A percentile compares a stretch with the other conserved stretches of the same genome.
Evolutionary conservation across 495 filamentous ascomycete species (phyloP).

Genomic region (Rusavskia elegans): DNA sequence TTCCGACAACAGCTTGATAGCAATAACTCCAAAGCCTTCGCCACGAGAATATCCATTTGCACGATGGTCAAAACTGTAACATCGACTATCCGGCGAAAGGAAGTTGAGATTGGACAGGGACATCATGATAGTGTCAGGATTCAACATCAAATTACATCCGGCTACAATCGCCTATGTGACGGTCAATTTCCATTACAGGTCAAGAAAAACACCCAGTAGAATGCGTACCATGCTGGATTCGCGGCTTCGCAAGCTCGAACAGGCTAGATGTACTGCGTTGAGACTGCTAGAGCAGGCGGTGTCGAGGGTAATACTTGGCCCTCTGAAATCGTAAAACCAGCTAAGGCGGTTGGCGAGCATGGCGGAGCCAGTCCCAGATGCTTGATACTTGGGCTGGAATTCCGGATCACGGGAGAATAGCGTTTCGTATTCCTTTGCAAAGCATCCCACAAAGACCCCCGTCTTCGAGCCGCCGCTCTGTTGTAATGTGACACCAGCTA

Average conservation of each 20-base stretch:
- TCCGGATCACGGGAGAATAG: slow-evolving; percentile 20
- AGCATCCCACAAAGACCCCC: slow-evolving; percentile 19
- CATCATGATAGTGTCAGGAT: slow-evolving; percentile 17
- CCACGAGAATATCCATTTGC: slow-evolving; percentile 14
- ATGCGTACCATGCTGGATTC: slow-evolving; percentile 14
- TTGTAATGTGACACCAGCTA: slow-evolving; percentile 23
- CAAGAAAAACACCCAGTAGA: too few relatives aligned
- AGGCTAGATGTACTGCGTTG: slow-evolving; percentile 16
- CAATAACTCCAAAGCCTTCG: slow-evolving; percentile 21
- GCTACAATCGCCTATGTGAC: background rate
- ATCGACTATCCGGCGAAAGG: slow-evolving; percentile 30
- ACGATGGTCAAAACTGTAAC: background rate
- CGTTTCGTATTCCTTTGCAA: slow-evolving; percentile 22
- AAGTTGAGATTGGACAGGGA: slow-evolving; percentile 10
- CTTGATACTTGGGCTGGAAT: slow-evolving; percentile 20
- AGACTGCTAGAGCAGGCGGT: slow-evolving; percentile 15
- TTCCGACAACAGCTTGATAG: slow-evolving; percentile 23
- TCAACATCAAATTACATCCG: slow-evolving; percentile 15
- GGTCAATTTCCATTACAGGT: too few relatives aligned
- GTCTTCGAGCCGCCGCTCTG: slow-evolving; percentile 13
- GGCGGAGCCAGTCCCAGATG: slow-evolving; percentile 26
- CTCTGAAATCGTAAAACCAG: slow-evolving; percentile 36
- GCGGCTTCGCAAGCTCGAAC: slow-evolving; percentile 3
- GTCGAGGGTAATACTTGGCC: slow-evolving; percentile 24
- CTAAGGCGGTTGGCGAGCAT: slow-evolving; percentile 38